phyloP scores from a whole-genome alignment of 192 early-diverging fungal species.

The Linnemannia schmuckeri region DNA sequence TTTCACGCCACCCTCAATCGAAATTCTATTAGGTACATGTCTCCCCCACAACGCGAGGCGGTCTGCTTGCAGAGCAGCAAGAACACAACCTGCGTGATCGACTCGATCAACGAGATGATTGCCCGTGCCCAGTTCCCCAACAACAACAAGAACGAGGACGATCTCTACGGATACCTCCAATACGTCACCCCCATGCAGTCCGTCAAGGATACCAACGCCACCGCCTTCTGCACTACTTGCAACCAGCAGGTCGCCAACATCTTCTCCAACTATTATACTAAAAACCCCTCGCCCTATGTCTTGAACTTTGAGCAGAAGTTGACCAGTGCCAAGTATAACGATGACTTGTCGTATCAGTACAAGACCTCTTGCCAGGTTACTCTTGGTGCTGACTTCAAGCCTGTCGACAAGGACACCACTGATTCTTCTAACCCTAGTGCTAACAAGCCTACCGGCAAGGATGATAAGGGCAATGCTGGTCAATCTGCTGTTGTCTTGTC shows the following conservation, averaged over 20 bases:
- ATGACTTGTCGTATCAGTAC: conserved; percentile 30
- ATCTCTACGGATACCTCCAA: conserved; percentile 48
- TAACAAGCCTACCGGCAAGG: not conserved
- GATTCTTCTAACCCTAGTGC: not conserved
- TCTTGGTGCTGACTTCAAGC: conserved; percentile 32
- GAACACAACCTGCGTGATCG: conserved; percentile 36
- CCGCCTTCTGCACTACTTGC: conserved; percentile 34
- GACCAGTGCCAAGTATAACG: not conserved
- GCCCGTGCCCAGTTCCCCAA: conserved; percentile 36
- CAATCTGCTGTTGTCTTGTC: not conserved
- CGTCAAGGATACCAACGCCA: conserved; percentile 8
- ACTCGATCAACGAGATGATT: conserved; percentile 45
- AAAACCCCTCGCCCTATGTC: conserved; percentile 26
- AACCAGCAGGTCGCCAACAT: conserved; percentile 53
- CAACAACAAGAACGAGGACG: conserved; percentile 29
- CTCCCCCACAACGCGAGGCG: conserved; percentile 40
- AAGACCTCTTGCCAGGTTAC: conserved; percentile 14
- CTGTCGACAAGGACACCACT: not conserved
- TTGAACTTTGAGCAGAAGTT: conserved; percentile 35
- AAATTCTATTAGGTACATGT: conserved; percentile 32
- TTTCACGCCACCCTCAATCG: not conserved
- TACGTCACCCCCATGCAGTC: conserved; percentile 40
- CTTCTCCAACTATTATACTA: conserved; percentile 49
- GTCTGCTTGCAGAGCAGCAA: conserved; percentile 28
- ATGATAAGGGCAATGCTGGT: conserved; percentile 9